Evolutionary conservation across 768 basidiomycete genomes (phyloP), one percentile per base, ranked within the genome.

Genomic region (Lactarius psammicola): DNA sequence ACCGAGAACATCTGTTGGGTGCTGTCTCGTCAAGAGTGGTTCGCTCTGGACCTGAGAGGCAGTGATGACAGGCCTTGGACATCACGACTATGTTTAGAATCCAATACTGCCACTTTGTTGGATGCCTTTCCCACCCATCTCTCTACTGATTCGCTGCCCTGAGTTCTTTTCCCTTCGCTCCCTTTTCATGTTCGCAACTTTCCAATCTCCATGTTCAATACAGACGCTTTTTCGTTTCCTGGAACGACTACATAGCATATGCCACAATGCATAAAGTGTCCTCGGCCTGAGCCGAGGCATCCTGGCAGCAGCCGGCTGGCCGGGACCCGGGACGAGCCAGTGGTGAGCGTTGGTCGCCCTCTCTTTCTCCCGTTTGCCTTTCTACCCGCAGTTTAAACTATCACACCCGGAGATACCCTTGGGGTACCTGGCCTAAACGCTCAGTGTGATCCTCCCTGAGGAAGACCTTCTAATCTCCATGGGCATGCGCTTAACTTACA

Each of bases 401-500:
- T 58, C 30, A 53, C 56, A 51, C n/a, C 56, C 65, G 55, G 65
- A 62, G 38, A 66, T 58, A 66, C 56, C 59, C 49, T 51, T n/a
- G 51, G 38, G 46, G 60, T 53, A 13, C 40, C 60, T 62, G 65
- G 36, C 28, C 15, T 56, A 15, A 53, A 55, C 56, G 17, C 23
- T 28, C 18, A 20, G 26, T 57, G 51, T 40, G 26, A 42, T 54
- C n/a, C 38, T 53, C 63, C 56, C 36, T 36, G 34, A 57, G 7
- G 17, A 58, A 28, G 38, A 20, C 61, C 61, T 36, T 54, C 44
- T 33, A 58, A 66, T 62, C 51, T 63, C 65, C 65, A 66, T 23
- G 34, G 18, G 11, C 28, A 6, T 57, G 56, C 49, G 59, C 51
- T 20, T 38, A 38, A 38, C 36, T 10, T 26, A 28, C 11, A 26